These are phyloP conservation scores for Calocybe cyanea DNA, from an alignment of 768 basidiomycete species.

Conservation along the genomic window DNA sequence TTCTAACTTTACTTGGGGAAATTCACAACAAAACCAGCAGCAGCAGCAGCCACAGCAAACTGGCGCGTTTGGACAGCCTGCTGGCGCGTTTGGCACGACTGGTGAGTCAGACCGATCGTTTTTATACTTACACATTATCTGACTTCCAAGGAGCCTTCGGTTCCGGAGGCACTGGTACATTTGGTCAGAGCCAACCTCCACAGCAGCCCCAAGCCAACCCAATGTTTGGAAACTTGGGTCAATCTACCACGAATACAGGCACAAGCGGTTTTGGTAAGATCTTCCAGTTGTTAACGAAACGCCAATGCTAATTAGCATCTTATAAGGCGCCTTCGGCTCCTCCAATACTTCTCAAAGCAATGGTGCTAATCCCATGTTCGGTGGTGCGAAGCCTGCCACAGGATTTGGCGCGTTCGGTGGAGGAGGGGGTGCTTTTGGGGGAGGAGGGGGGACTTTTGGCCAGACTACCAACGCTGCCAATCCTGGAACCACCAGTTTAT, in stretches of 20 bases:
- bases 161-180: slow-evolving; percentile 45
- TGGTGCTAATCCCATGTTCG: slow-evolving; percentile 48
- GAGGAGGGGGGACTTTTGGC: slow-evolving; percentile 46
- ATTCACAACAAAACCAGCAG: slow-evolving; percentile 62
- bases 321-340: slow-evolving; percentile 43
- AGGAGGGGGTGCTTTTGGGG: slow-evolving; percentile 44
- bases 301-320: slow-evolving; percentile 13
- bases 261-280: slow-evolving; percentile 42
- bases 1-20: slow-evolving; percentile 65
- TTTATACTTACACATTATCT: slow-evolving; percentile 15
- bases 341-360: slow-evolving; percentile 33
- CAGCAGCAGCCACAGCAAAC: slow-evolving; percentile 50
- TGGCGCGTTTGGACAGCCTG: slow-evolving; percentile 68
- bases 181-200: slow-evolving; percentile 51
- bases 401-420: slow-evolving; percentile 77
- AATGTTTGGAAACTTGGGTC: slow-evolving; percentile 69
- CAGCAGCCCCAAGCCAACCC: slow-evolving; percentile 68
- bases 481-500: slow-evolving; percentile 43
- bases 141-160: slow-evolving; percentile 45
- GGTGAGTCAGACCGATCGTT: slow-evolving; percentile 30
- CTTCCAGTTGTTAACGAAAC: slow-evolving; percentile 18
- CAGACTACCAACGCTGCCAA: slow-evolving; percentile 28
- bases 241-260: slow-evolving; percentile 28
- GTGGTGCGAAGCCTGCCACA: slow-evolving; percentile 61
- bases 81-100: slow-evolving; percentile 52